These are phyloP conservation scores for Alternaria triticimaculans DNA, from an alignment of 2,329 filamentous ascomycete species.

Conservation along the genomic window DNA sequence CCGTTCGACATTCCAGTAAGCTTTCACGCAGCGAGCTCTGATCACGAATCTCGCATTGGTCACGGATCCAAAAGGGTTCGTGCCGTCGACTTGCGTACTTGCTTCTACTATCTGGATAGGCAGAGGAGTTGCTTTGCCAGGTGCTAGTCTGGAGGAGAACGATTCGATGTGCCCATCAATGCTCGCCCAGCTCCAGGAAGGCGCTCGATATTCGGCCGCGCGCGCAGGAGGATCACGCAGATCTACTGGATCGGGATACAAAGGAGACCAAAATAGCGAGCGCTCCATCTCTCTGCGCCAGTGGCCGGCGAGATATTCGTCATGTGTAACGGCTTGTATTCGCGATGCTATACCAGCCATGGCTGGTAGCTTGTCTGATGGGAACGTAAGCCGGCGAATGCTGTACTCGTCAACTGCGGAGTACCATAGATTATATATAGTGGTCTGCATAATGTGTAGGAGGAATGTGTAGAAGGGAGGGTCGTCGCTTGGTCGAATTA, in stretches of 20 bases:
- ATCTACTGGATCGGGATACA: no score
- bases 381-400: not conserved
- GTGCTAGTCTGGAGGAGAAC: no score
- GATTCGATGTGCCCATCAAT: no score
- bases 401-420: not conserved
- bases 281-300: not conserved
- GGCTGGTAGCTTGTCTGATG: not conserved
- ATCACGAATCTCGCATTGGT: no score
- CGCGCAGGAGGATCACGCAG: no score
- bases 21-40: no score
- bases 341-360: not conserved
- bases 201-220: no score
- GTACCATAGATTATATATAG: not conserved
- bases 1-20: no score
- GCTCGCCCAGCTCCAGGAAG: no score
- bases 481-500: not conserved
- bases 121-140: accelerated
- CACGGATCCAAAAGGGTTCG: no score
- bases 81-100: no score
- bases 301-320: not conserved
- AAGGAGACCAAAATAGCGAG: not conserved
- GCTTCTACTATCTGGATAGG: no score
- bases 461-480: not conserved
- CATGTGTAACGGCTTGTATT: not conserved
- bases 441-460: not conserved